Evolutionary conservation across 306 rosid genomes (phyloP).

Genomic region (Sicyos baderoa): DNA sequence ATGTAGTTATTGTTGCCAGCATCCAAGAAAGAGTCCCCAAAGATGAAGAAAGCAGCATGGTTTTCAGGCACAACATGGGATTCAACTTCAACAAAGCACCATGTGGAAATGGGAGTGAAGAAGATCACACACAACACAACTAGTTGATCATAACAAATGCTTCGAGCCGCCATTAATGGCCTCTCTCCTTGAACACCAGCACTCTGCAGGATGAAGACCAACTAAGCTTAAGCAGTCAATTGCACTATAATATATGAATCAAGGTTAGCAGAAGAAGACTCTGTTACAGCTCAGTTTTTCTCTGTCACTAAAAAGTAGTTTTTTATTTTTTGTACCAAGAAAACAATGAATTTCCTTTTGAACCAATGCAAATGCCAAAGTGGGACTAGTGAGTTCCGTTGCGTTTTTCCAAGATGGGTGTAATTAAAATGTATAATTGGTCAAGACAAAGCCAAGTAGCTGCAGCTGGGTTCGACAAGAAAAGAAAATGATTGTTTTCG

Average conservation of each 20-base stretch:
- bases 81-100: neutral
- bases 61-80: constrained; percentile 21
- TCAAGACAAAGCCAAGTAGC: neutral
- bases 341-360: constrained; percentile 7
- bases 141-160: neutral
- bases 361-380: neutral
- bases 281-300: neutral
- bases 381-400: constrained; percentile 22
- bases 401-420: neutral
- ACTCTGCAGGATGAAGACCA: no score
- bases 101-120: neutral
- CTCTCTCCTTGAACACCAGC: neutral
- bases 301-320: neutral
- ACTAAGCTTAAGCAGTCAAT: neutral
- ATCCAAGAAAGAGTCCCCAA: constrained; percentile 85
- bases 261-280: neutral
- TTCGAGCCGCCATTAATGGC: constrained; percentile 1
- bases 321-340: neutral
- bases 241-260: neutral
- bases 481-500: neutral
- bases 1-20: constrained; percentile 94
- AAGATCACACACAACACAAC: neutral
- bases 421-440: neutral
- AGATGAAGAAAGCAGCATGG: constrained; percentile 46
- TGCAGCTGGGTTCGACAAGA: neutral